These are phyloP conservation scores for Parietaria judaica DNA, from an alignment of 306 rosid species.

Conservation along the genomic window DNA sequence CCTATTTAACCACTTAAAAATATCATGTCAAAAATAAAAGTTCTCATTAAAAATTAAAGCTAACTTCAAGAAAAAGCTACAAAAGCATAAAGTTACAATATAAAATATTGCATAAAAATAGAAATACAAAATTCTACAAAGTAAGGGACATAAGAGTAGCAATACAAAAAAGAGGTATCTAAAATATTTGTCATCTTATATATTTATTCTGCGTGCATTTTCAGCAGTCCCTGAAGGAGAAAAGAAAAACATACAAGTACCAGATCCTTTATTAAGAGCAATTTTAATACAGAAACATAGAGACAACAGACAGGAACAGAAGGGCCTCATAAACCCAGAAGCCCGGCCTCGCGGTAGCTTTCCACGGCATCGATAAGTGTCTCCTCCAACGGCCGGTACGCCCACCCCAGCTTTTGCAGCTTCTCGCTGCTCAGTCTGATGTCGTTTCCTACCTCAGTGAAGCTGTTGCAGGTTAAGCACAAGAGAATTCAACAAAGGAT, in stretches of 20 bases:
- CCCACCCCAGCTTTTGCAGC: conserved; percentile 20
- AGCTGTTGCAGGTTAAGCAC: conserved; percentile 25
- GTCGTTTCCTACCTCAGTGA: conserved; percentile 17
- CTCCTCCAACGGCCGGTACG: conserved; percentile 7
- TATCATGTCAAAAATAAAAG: too few species aligned
- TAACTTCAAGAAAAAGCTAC: too few species aligned
- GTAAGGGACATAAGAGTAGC: too few species aligned
- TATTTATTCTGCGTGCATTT: too few species aligned
- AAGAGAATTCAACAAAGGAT: neutral
- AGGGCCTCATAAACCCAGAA: conserved; percentile 3
- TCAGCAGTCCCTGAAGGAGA: too few species aligned
- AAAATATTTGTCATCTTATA: too few species aligned
- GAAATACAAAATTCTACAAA: too few species aligned
- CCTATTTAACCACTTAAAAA: too few species aligned
- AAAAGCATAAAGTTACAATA: too few species aligned
- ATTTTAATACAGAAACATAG: neutral
- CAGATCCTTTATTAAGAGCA: neutral
- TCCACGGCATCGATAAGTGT: conserved; percentile 14
- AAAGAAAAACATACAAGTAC: neutral
- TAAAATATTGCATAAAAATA: too few species aligned
- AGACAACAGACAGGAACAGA: neutral
- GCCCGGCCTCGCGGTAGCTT: conserved; percentile 16
- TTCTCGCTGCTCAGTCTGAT: neutral
- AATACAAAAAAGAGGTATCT: too few species aligned
- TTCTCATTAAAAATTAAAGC: too few species aligned